Percentiles rank a stretch among this genome's conserved stretches.
Conservation (phyloP, 805 yeast genomes). For the Pichia pseudocactophila region DNA sequence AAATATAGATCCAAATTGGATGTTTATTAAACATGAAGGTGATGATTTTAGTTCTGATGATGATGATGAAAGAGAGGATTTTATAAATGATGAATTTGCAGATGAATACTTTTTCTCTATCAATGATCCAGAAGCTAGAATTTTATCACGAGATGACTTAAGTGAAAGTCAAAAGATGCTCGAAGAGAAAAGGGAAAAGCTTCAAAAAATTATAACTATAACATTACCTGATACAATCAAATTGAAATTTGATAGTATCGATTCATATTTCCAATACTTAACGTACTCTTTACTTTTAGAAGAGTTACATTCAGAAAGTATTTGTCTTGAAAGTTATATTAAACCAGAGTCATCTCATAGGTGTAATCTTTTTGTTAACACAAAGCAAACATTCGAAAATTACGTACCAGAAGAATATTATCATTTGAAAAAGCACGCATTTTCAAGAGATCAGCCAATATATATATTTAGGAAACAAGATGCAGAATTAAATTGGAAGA, state of each 20-base stretch:
- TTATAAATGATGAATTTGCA: no score
- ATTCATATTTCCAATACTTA: slow-evolving; percentile 48
- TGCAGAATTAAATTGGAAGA: slow-evolving; percentile 24
- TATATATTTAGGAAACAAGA: slow-evolving; percentile 38
- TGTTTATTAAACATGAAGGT: no score
- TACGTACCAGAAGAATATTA: slow-evolving; percentile 43
- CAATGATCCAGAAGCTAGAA: no score
- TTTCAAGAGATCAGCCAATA: slow-evolving; percentile 47
- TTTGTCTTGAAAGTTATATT: slow-evolving; percentile 38
- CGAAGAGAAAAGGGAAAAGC: slow-evolving; percentile 5
- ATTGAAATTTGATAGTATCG: slow-evolving; percentile 35
- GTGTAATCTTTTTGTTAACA: slow-evolving; percentile 32
- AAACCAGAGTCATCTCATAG: slow-evolving; percentile 16
- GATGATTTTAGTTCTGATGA: no score
- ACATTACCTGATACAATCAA: slow-evolving; percentile 15
- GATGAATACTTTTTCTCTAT: no score
- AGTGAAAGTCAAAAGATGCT: background rate
- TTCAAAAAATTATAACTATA: slow-evolving; percentile 13
- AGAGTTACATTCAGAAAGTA: slow-evolving; percentile 41
- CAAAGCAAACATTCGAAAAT: slow-evolving; percentile 36
- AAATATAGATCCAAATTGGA: no score
- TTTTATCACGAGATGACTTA: background rate
- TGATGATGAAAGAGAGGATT: no score
- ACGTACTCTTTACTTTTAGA: slow-evolving; percentile 55
- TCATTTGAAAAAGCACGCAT: slow-evolving; percentile 48